phyloP scores from a whole-genome alignment of 2,329 filamentous ascomycete species.

The Aplosporella prunicola region DNA sequence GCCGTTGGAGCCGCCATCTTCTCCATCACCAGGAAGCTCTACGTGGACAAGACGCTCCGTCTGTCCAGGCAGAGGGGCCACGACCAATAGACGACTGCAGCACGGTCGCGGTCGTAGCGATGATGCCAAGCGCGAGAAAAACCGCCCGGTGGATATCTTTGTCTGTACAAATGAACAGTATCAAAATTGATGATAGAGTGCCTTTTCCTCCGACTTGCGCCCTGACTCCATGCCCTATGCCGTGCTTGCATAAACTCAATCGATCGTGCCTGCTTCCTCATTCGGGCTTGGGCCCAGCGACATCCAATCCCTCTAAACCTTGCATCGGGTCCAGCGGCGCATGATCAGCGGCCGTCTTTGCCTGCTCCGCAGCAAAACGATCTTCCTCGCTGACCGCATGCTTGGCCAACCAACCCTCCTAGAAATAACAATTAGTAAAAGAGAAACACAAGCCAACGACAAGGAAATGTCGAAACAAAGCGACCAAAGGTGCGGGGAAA shows the following conservation, averaged over 20 bases:
- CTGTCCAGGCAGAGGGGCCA: slow-evolving; percentile 56
- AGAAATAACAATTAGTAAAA: slow-evolving; percentile 13
- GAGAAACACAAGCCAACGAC: too few species aligned
- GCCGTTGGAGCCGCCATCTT: slow-evolving; percentile 72
- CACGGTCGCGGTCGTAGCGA: slow-evolving; percentile 10
- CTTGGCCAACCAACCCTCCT: slow-evolving; percentile 92
- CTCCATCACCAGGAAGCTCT: slow-evolving; percentile 72
- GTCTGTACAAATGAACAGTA: slow-evolving; percentile 17
- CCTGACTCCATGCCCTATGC: slow-evolving; percentile 14
- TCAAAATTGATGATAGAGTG: slow-evolving; percentile 10
- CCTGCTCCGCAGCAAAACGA: slow-evolving; percentile 49
- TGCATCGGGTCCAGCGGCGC: slow-evolving; percentile 82
- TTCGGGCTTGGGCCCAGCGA: slow-evolving; percentile 78
- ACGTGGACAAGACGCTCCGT: slow-evolving; percentile 85
- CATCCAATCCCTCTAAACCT: slow-evolving; percentile 82
- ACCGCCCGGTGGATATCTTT: too few species aligned
- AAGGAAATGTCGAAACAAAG: too few species aligned
- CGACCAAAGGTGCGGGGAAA: too few species aligned
- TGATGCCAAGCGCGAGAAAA: too few species aligned
- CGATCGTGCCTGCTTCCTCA: slow-evolving; percentile 36
- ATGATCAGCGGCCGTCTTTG: slow-evolving; percentile 42
- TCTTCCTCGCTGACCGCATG: slow-evolving; percentile 80
- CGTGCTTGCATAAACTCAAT: slow-evolving; percentile 1
- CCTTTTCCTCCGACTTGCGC: too few species aligned
- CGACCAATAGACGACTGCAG: slow-evolving; percentile 14